Base-by-base conservation (phyloP, 305 asterid genomes). In the Fraxinus baroniana region DNA sequence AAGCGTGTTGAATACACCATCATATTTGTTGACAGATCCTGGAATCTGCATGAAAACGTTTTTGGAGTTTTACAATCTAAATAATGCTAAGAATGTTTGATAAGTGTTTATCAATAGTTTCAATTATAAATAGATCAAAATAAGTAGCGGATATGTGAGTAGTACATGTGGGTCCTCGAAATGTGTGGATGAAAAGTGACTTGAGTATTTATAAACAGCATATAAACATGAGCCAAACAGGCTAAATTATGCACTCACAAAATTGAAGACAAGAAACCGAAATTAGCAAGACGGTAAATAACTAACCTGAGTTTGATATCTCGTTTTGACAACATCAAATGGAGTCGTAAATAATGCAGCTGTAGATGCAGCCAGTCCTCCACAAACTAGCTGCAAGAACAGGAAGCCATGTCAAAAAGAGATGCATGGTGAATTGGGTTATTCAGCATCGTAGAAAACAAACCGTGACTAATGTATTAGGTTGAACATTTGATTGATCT, bases 311-410 rank as follows among this genome's bases (percentile, higher is more conserved):
- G 98, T 93, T 86, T 96, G 99, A 83, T 93, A 86, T 91, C 98
- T 93, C 71, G 98, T 94, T 89, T 96, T 96, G 89, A 94, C 98
- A 60, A 96, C 99, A 84, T 96, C 99, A 83, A 94, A 93, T 62
- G 99, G 99, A 77, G 99, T 96, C n/a, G 98, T 92, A 68, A 96
- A 94, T 60, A 94, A 80, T 64, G 98, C 92, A 86, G 99, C 98
- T 78, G 89, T 90, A 83, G 98, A 94, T 85, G 93, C 99, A 79
- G 98, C 97, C 81, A 94, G 88, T 86, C 98, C 99, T 75, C 99
- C 98, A 82, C 95, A 92, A 74, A 92, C 89, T 85, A 94, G 88
- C 98, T 96, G 39, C 72, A 64, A 24, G 33, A 22, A 64, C 17
- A 9, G 30, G 32, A 64, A 24, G 72, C 32, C 12, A 28, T 68